phyloP scores from a whole-genome alignment of 768 basidiomycete species.

The Boletus barrowsii region DNA sequence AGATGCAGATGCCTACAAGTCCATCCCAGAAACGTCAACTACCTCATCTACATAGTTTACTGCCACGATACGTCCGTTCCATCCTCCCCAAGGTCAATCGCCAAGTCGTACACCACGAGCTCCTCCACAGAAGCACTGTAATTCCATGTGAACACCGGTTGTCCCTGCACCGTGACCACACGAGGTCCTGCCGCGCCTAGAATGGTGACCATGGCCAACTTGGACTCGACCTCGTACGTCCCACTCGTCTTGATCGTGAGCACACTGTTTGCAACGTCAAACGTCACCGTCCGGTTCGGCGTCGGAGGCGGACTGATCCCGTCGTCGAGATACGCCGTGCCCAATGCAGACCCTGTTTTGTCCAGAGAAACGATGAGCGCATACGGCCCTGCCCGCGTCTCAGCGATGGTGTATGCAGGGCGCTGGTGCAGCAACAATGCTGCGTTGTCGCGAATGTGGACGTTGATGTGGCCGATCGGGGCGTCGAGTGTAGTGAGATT shows the following conservation, averaged over 20 bases:
- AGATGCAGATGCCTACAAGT: too few species aligned
- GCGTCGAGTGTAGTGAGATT: conserved; percentile 52
- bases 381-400: conserved; percentile 59
- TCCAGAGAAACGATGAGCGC: conserved; percentile 56
- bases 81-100: conserved; percentile 41
- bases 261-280: conserved; percentile 34
- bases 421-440: conserved; percentile 57
- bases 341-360: conserved; percentile 47
- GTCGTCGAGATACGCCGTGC: conserved; percentile 65
- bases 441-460: conserved; percentile 65
- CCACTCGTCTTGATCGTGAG: conserved; percentile 37
- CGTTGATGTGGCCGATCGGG: conserved; percentile 70
- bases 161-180: conserved; percentile 39
- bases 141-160: conserved; percentile 31
- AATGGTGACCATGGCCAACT: conserved; percentile 49
- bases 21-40: too few species aligned
- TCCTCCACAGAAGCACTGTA: conserved; percentile 39
- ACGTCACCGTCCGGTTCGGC: conserved; percentile 45
- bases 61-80: conserved; percentile 34
- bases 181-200: conserved; percentile 48
- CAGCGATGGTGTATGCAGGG: conserved; percentile 62
- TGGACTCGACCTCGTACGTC: conserved; percentile 35
- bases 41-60: background rate
- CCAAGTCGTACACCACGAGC: conserved; percentile 38
- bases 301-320: conserved; percentile 50